These are phyloP conservation scores for Zygosaccharomyces sapae DNA, from an alignment of 1,139 yeast genomes.

Conservation along the genomic window DNA sequence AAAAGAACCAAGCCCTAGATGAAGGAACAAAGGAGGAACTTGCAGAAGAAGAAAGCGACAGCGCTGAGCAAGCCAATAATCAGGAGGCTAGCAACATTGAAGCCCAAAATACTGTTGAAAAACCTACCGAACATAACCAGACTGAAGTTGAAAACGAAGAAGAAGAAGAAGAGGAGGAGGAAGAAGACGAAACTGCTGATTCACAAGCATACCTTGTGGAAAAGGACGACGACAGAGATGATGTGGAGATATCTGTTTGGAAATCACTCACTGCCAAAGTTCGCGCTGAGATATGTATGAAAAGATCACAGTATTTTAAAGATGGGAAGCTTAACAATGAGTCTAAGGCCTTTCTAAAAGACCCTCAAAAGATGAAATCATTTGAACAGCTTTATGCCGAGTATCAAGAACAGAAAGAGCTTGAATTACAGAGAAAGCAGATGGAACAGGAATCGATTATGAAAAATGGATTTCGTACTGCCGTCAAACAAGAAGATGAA, in stretches of 20 bases:
- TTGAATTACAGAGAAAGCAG: conserved; percentile 27
- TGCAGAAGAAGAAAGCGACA: too few species aligned
- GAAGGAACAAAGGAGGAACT: conserved; percentile 2
- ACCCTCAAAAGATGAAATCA: conserved; percentile 53
- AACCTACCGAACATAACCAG: conserved; percentile 11
- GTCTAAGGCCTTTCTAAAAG: conserved; percentile 63
- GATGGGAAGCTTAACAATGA: conserved; percentile 54
- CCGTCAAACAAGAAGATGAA: conserved; percentile 28
- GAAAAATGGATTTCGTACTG: conserved; percentile 36
- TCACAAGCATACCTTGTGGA: conserved; percentile 37
- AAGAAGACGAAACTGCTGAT: conserved; percentile 31
- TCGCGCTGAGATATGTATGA: conserved; percentile 69
- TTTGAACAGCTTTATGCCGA: conserved; percentile 32
- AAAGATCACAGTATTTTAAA: conserved; percentile 63
- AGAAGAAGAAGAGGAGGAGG: conserved; percentile 34
- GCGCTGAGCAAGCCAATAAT: too few species aligned
- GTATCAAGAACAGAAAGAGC: conserved; percentile 31
- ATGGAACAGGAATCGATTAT: conserved; percentile 33
- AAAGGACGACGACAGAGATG: conserved; percentile 54
- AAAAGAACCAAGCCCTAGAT: not conserved
- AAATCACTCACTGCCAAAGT: conserved; percentile 73
- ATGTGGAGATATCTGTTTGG: conserved; percentile 76
- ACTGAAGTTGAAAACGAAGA: conserved; percentile 19
- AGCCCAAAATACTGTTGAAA: not conserved
- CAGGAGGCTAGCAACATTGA: too few species aligned